Evolutionary conservation across 2,329 filamentous ascomycete species (phyloP).

Genomic region (Sarocladiaceae sp.): DNA sequence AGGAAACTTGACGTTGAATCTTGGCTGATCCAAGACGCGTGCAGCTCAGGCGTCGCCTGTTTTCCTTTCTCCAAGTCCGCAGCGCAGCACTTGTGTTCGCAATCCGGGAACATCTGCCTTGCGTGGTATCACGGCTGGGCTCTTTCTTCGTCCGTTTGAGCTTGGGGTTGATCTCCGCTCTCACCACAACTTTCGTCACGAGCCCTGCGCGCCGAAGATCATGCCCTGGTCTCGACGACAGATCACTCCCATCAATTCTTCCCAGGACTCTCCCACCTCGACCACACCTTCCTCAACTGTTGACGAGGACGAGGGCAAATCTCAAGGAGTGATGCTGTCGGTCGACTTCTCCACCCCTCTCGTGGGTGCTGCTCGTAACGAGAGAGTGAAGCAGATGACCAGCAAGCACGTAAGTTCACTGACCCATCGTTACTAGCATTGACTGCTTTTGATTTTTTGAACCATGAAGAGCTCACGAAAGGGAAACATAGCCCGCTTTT

Average conservation of each 20-base stretch:
- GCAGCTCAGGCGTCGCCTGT: too few relatives aligned
- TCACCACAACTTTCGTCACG: neutral
- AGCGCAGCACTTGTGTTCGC: too few relatives aligned
- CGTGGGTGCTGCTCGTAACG: slow-evolving; percentile 28
- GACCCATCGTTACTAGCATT: too few relatives aligned
- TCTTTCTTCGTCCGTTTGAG: neutral
- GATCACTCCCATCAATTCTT: neutral
- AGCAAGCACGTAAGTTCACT: slow-evolving; percentile 30
- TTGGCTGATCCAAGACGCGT: too few relatives aligned
- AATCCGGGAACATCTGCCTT: neutral
- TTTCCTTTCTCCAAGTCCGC: too few relatives aligned
- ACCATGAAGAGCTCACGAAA: too few relatives aligned
- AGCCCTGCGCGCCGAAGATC: neutral
- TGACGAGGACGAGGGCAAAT: neutral
- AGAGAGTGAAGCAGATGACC: slow-evolving; percentile 33
- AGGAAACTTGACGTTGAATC: too few relatives aligned
- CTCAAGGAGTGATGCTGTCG: slow-evolving; percentile 25
- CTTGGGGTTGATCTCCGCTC: neutral
- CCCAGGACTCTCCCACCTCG: neutral
- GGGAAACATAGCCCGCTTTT: slow-evolving; percentile 32
- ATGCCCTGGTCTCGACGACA: neutral
- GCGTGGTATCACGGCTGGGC: neutral
- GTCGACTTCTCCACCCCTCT: slow-evolving; percentile 37
- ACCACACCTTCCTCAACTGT: neutral
- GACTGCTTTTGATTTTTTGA: too few relatives aligned